Percentiles rank a stretch among this genome's conserved stretches.
These are phyloP conservation scores for Trametes pubescens DNA, from an alignment of 1,284 basidiomycete genomes.

Conservation along the genomic window DNA sequence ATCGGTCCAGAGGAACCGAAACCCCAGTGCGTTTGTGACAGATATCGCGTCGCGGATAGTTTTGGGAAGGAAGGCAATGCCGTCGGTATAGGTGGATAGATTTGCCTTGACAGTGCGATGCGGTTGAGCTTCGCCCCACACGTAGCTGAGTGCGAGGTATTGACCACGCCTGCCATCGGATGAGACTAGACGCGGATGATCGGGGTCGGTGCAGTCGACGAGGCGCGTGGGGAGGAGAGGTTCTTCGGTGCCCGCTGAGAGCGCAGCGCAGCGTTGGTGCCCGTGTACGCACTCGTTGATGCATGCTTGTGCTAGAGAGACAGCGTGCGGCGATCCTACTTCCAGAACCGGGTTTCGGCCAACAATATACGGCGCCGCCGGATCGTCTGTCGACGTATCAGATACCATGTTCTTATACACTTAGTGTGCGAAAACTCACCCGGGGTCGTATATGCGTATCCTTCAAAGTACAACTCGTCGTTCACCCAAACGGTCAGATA, in stretches of 20 bases:
- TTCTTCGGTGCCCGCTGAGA: background rate
- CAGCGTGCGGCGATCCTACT: too few relatives aligned
- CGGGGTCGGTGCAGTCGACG: conserved; percentile 17
- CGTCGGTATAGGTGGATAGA: background rate
- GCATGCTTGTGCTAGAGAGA: too few relatives aligned
- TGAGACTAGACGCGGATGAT: background rate
- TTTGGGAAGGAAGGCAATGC: conserved; percentile 3
- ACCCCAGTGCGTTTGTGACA: background rate
- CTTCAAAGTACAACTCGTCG: too few relatives aligned
- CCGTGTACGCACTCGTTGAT: too few relatives aligned
- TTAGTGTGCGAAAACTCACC: too few relatives aligned
- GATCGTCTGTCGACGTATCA: too few relatives aligned
- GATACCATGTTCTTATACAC: too few relatives aligned
- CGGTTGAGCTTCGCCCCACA: conserved; percentile 21
- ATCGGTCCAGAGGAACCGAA: conserved; percentile 13
- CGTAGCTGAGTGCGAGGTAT: conserved; percentile 26
- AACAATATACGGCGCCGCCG: too few relatives aligned
- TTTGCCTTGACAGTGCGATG: conserved; percentile 9
- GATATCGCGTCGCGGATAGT: conserved; percentile 9
- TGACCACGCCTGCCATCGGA: background rate
- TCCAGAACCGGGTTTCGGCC: too few relatives aligned
- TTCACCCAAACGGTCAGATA: too few relatives aligned
- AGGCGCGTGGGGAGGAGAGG: conserved; percentile 18
- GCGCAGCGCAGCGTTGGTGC: too few relatives aligned
- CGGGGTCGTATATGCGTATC: too few relatives aligned